A percentile compares a stretch with the other conserved stretches of the same genome.
Evolutionary conservation across 345 rosid genomes (phyloP).

Genomic region (Salix caprea): DNA sequence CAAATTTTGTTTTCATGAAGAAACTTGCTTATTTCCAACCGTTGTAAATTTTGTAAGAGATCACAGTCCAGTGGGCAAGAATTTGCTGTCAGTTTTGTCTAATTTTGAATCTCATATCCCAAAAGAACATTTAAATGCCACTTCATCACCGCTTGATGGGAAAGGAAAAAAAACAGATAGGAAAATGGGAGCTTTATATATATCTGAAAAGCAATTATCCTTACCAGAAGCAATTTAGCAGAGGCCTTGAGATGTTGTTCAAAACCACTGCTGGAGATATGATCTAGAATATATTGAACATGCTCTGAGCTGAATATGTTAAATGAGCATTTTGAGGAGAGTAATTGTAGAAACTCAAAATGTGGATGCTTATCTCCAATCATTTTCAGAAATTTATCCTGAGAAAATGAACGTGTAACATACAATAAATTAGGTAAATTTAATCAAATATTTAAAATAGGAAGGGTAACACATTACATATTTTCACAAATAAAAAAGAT

Average conservation of each 20-base stretch:
- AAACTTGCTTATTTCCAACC: neutral
- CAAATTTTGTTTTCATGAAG: neutral
- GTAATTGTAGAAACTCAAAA: conserved; percentile 56
- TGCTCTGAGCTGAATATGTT: conserved; percentile 71
- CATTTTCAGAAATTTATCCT: conserved; percentile 68
- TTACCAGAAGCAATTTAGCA: conserved; percentile 69
- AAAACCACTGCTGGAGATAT: conserved; percentile 38
- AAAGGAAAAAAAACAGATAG: neutral
- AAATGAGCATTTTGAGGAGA: conserved; percentile 64
- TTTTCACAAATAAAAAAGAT: neutral
- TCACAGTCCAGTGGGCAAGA: neutral
- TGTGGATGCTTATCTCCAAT: conserved; percentile 66
- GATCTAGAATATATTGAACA: conserved; percentile 50
- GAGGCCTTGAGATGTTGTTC: conserved; percentile 42
- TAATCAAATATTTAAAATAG: neutral
- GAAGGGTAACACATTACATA: neutral
- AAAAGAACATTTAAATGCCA: neutral
- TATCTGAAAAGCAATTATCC: conserved; percentile 15
- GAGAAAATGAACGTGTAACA: conserved; percentile 19
- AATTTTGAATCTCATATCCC: neutral
- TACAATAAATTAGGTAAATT: conserved; percentile 5
- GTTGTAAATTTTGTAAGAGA: neutral
- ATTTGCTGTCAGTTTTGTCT: neutral
- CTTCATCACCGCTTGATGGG: neutral
- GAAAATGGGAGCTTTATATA: neutral